These are phyloP conservation scores for Orbilia ellipsospora DNA, from an alignment of 2,329 filamentous ascomycete genomes.

Conservation along the genomic window DNA sequence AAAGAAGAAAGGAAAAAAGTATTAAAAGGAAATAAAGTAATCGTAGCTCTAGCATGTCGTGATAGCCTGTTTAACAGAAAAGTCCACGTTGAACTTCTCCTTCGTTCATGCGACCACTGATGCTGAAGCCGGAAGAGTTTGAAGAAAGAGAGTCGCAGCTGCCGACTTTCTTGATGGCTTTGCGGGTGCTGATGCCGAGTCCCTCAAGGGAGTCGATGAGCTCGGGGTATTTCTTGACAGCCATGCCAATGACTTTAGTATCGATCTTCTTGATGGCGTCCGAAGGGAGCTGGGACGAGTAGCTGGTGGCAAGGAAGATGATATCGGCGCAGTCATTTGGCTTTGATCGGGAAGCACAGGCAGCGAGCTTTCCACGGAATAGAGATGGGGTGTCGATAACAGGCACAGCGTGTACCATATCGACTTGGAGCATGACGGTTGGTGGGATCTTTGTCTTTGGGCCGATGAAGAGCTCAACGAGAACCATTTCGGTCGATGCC, in stretches of 20 bases:
- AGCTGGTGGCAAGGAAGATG: slow-evolving; percentile 57
- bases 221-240: slow-evolving; percentile 58
- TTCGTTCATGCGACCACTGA: slow-evolving; percentile 53
- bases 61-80: slow-evolving; percentile 45
- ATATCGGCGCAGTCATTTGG: slow-evolving; percentile 58
- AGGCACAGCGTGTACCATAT: slow-evolving; percentile 57
- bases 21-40: slow-evolving; percentile 18
- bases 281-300: slow-evolving; percentile 55
- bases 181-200: slow-evolving; percentile 57
- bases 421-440: slow-evolving; percentile 51
- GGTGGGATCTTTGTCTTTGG: slow-evolving; percentile 57
- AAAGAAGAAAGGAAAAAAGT: slow-evolving; percentile 9
- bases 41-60: slow-evolving; percentile 18
- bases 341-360: slow-evolving; percentile 58
- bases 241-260: slow-evolving; percentile 58
- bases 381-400: slow-evolving; percentile 57
- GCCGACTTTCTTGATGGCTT: slow-evolving; percentile 54
- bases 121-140: slow-evolving; percentile 54
- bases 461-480: slow-evolving; percentile 59
- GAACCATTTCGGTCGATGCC: slow-evolving; percentile 56
- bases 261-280: slow-evolving; percentile 57
- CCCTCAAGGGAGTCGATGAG: slow-evolving; percentile 57
- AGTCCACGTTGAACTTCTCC: slow-evolving; percentile 54
- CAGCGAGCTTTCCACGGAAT: slow-evolving; percentile 58
- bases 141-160: slow-evolving; percentile 53